Conservation (phyloP, 2,329 filamentous ascomycete species). For the Diaporthe sp. region DNA sequence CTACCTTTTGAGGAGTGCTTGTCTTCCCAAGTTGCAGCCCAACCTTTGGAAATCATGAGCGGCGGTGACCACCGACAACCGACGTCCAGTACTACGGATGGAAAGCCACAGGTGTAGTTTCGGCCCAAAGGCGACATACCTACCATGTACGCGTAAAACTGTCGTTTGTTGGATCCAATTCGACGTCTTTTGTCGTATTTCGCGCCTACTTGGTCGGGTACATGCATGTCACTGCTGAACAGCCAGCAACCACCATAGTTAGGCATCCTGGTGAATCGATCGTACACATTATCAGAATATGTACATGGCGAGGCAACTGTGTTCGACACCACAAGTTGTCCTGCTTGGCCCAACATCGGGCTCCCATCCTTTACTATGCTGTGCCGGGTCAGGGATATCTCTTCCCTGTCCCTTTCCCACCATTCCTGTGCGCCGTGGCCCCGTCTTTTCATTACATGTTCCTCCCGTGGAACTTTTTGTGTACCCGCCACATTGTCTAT, state of each 20-base stretch:
- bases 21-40: neutral
- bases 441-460: constrained; percentile 19
- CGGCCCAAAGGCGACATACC: neutral
- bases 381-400: neutral
- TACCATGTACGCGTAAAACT: too few relatives aligned
- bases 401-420: neutral
- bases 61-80: constrained; percentile 19
- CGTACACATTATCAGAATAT: constrained; percentile 1
- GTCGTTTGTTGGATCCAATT: neutral
- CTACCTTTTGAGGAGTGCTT: neutral
- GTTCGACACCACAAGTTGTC: neutral
- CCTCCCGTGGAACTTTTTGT: constrained; percentile 26
- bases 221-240: neutral
- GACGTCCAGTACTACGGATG: neutral
- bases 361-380: constrained; percentile 3
- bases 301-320: neutral
- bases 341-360: neutral
- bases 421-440: constrained; percentile 6
- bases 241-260: neutral
- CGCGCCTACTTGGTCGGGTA: neutral
- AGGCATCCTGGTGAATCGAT: neutral
- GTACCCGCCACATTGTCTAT: constrained; percentile 20
- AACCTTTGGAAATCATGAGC: neutral
- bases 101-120: constrained; percentile 1
- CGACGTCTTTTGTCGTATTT: too few relatives aligned